phyloP scores from a whole-genome alignment of 768 basidiomycete species.

The Amanita molliuscula region DNA sequence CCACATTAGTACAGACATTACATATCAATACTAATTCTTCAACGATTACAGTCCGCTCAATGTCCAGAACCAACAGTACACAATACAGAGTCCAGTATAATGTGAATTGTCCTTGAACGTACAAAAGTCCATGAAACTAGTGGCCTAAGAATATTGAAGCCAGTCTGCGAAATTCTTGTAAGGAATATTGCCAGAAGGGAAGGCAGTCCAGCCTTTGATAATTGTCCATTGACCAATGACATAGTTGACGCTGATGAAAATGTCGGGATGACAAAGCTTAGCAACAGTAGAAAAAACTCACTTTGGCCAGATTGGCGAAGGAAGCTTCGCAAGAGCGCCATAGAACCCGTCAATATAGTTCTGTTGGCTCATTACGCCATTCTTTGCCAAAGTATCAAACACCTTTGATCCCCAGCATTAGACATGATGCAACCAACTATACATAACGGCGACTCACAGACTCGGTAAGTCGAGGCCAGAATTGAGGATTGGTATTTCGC shows the following conservation, averaged over 20 bases:
- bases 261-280: neutral
- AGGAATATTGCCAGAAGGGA: conserved; percentile 6
- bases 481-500: conserved; percentile 3
- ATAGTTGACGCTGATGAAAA: conserved; percentile 3
- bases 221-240: conserved; percentile 8
- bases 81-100: too few species aligned
- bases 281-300: neutral
- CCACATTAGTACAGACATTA: too few species aligned
- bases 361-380: conserved; percentile 3
- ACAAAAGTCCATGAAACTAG: too few species aligned
- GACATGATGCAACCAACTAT: too few species aligned
- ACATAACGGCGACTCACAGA: conserved; percentile 1
- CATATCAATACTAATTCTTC: too few species aligned
- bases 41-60: too few species aligned
- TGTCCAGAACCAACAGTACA: neutral
- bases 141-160: conserved; percentile 6
- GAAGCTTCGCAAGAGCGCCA: conserved; percentile 5
- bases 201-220: conserved; percentile 4
- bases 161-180: conserved; percentile 8
- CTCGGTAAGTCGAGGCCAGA: conserved; percentile 7
- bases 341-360: conserved; percentile 10
- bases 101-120: too few species aligned
- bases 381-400: conserved; percentile 3
- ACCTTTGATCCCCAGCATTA: neutral
- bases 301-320: conserved; percentile 8